phyloP scores from a whole-genome alignment of 2,329 filamentous ascomycete genomes.

The Fusarium sp. region DNA sequence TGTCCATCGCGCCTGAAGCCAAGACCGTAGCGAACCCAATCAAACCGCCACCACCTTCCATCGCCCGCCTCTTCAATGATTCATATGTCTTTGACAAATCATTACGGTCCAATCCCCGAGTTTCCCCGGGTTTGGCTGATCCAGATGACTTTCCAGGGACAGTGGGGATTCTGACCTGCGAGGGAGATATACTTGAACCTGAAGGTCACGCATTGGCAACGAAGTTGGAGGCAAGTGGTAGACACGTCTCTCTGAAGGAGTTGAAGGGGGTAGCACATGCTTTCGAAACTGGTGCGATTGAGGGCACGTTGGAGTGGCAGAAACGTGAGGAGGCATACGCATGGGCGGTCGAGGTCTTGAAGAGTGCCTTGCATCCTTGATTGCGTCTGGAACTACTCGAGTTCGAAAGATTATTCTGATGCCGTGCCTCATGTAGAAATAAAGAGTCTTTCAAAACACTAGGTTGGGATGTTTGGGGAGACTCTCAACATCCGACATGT shows the following conservation, averaged over 20 bases:
- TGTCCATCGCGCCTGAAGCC: not conserved
- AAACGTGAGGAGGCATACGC: slow-evolving; percentile 4
- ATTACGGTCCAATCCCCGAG: slow-evolving; percentile 5
- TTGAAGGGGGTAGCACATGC: slow-evolving; percentile 17
- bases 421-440: no score
- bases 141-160: slow-evolving; percentile 5
- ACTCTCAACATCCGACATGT: no score
- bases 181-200: slow-evolving; percentile 17
- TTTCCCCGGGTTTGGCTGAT: slow-evolving; percentile 13
- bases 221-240: slow-evolving; percentile 8
- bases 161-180: slow-evolving; percentile 20
- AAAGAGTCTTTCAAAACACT: no score
- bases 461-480: no score
- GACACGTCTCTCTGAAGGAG: slow-evolving; percentile 2
- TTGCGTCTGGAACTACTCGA: no score
- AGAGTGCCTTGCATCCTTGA: not conserved
- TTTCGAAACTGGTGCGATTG: slow-evolving; percentile 9
- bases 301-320: slow-evolving; percentile 16
- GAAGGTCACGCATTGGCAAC: slow-evolving; percentile 11
- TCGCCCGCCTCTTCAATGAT: slow-evolving; percentile 7
- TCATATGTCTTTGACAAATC: slow-evolving; percentile 5
- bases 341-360: slow-evolving; percentile 4
- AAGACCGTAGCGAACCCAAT: slow-evolving; percentile 17
- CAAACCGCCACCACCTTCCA: not conserved
- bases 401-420: no score